These are phyloP conservation scores for Gossypium thurberi DNA, from an alignment of 345 rosid species.

Conservation along the genomic window DNA sequence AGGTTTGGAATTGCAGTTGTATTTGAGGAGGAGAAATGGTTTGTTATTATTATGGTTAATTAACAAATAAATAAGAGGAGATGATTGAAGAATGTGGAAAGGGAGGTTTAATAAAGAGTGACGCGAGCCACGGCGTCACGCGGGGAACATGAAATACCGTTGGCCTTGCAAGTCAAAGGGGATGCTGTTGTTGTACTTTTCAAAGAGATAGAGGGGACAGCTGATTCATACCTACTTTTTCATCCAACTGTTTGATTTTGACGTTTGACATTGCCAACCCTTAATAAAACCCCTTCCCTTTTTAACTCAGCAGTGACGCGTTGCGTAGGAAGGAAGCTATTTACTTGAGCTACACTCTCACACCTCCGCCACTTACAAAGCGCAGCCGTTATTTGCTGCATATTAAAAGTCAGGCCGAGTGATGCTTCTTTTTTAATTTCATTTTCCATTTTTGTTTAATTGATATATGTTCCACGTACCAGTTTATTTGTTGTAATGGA, in stretches of 20 bases:
- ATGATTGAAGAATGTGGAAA: neutral
- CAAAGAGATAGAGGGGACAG: neutral
- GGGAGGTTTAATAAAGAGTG: neutral
- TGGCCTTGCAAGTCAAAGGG: neutral
- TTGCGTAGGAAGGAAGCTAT: neutral
- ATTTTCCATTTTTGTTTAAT: too few relatives aligned
- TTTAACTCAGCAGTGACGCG: neutral
- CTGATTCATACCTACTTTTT: neutral
- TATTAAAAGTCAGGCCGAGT: neutral
- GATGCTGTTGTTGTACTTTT: neutral
- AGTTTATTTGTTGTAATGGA: too few relatives aligned
- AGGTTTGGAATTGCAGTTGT: neutral
- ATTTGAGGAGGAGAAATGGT: neutral
- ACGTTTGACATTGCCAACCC: neutral
- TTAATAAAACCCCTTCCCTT: neutral
- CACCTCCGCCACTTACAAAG: neutral
- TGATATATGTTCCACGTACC: too few relatives aligned
- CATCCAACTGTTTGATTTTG: neutral
- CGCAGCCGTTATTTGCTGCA: neutral
- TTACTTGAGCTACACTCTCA: neutral
- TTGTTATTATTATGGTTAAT: neutral
- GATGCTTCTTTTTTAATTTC: neutral
- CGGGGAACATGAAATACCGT: neutral
- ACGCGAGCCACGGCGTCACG: conserved; percentile 9
- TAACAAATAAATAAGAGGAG: neutral